A percentile compares a stretch with the other conserved stretches of the same genome.
These are phyloP conservation scores for Paulownia fortunei DNA, from an alignment of 257 asterid genomes.

Conservation along the genomic window DNA sequence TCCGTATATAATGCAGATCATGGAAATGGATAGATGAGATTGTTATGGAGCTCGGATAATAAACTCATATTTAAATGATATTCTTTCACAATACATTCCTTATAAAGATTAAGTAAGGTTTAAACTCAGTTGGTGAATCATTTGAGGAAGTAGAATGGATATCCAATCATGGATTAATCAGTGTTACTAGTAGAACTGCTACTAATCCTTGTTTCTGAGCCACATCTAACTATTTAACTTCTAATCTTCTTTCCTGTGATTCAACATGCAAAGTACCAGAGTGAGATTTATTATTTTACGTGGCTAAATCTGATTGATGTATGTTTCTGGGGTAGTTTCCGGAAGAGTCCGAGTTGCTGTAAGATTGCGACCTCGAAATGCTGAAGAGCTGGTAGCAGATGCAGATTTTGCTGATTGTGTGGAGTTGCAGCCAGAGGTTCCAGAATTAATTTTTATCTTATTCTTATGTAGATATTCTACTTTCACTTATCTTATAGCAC, in stretches of 20 bases:
- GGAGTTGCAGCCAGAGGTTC: conserved; percentile 96
- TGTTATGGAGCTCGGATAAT: conserved; percentile 17
- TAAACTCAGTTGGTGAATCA: conserved; percentile 10
- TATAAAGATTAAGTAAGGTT: not conserved
- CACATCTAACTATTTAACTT: conserved; percentile 12
- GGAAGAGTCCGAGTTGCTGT: conserved; percentile 99
- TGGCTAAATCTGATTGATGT: conserved; percentile 28
- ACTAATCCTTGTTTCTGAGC: conserved; percentile 13
- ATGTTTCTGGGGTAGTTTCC: conserved; percentile 56
- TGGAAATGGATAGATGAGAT: conserved; percentile 2
- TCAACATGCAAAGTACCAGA: conserved; percentile 24
- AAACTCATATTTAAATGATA: conserved; percentile 12
- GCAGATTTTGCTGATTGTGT: conserved; percentile 99
- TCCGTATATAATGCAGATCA: conserved; percentile 4
- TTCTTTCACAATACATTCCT: not conserved
- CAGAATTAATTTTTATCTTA: conserved; percentile 9
- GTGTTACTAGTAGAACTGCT: not conserved
- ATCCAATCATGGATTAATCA: not conserved
- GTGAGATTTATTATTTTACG: not conserved
- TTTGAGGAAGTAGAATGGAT: conserved; percentile 21
- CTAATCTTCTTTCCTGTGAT: conserved; percentile 21
- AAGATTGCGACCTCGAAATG: conserved; percentile 91
- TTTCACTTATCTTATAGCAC: conserved; percentile 4
- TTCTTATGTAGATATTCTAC: conserved; percentile 23
- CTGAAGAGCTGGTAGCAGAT: conserved; percentile 92